These are phyloP conservation scores for Phylloporus sp. DNA, from an alignment of 768 basidiomycete species.

Conservation along the genomic window DNA sequence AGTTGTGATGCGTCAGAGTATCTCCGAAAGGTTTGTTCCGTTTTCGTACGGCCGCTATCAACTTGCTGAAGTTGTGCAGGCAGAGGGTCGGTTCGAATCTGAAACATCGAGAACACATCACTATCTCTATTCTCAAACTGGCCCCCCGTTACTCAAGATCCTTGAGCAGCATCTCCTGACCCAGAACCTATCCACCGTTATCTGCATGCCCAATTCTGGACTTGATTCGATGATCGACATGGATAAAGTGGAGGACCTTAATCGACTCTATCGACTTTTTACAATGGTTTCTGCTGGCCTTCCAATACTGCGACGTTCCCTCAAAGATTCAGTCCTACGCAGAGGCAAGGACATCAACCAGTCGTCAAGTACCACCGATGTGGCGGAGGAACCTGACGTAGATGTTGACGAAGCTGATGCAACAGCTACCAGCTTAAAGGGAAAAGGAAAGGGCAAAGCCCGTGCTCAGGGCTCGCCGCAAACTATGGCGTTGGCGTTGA, in stretches of 20 bases:
- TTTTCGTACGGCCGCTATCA: background rate
- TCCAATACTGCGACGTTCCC: slow-evolving; percentile 53
- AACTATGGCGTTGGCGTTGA: slow-evolving; percentile 62
- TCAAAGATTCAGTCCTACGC: slow-evolving; percentile 68
- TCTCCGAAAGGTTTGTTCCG: slow-evolving; percentile 61
- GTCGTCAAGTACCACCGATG: slow-evolving; percentile 41
- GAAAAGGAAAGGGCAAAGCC: slow-evolving; percentile 55
- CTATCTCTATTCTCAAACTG: slow-evolving; percentile 78
- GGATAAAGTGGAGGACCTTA: slow-evolving; percentile 71
- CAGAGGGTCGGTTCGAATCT: slow-evolving; percentile 72
- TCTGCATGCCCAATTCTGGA: slow-evolving; percentile 80
- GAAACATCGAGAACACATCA: slow-evolving; percentile 84
- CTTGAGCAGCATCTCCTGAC: slow-evolving; percentile 75
- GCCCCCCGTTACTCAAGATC: slow-evolving; percentile 63
- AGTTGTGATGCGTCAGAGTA: slow-evolving; percentile 81
- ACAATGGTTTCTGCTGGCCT: slow-evolving; percentile 64
- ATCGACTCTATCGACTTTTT: slow-evolving; percentile 76
- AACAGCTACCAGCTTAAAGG: slow-evolving; percentile 35
- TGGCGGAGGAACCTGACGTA: slow-evolving; percentile 31
- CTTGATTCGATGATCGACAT: slow-evolving; percentile 83
- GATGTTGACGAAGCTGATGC: slow-evolving; percentile 36
- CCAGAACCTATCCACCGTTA: slow-evolving; percentile 68
- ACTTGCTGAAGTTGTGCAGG: slow-evolving; percentile 42
- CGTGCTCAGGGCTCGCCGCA: slow-evolving; percentile 38
- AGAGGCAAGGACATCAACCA: slow-evolving; percentile 82